A percentile compares a stretch with the other conserved stretches of the same genome.
phyloP scores from a whole-genome alignment of 257 asterid species.

The Nicotiana benthamiana region DNA sequence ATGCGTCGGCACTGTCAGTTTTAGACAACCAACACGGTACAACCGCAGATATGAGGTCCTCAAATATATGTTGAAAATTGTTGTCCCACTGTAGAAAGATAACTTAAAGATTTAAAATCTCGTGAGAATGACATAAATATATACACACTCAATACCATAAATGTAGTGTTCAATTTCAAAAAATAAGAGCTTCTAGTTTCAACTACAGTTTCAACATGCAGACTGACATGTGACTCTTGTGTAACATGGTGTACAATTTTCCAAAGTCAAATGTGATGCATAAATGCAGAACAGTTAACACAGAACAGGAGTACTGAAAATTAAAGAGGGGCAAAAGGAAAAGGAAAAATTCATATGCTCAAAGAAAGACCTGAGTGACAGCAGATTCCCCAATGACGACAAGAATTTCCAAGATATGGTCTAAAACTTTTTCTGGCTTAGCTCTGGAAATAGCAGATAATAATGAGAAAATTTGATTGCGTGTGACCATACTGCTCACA shows the following conservation, averaged over 20 bases:
- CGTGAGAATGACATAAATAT: background rate
- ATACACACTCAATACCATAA: background rate
- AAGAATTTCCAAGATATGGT: constrained; percentile 61
- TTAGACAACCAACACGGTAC: constrained; percentile 82
- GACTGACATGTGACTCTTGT: background rate
- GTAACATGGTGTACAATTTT: background rate
- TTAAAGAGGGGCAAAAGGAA: background rate
- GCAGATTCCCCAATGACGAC: constrained; percentile 65
- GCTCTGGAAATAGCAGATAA: constrained; percentile 63
- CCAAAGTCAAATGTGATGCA: background rate
- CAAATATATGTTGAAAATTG: constrained; percentile 71
- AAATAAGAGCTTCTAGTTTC: background rate
- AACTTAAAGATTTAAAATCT: background rate
- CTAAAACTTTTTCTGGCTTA: constrained; percentile 67
- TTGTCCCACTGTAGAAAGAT: constrained; percentile 69
- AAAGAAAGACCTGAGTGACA: constrained; percentile 55
- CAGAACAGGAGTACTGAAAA: background rate
- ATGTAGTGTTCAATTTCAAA: background rate
- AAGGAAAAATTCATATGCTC: background rate
- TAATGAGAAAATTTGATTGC: constrained; percentile 73
- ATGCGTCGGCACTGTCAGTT: constrained; percentile 41
- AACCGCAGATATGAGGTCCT: constrained; percentile 76
- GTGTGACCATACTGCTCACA: constrained; percentile 49
- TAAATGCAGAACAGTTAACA: background rate
- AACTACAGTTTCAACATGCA: background rate